Evolutionary conservation across 139 green algal genomes (phyloP).

Genomic region (Chlamydomonas asymmetrica): DNA sequence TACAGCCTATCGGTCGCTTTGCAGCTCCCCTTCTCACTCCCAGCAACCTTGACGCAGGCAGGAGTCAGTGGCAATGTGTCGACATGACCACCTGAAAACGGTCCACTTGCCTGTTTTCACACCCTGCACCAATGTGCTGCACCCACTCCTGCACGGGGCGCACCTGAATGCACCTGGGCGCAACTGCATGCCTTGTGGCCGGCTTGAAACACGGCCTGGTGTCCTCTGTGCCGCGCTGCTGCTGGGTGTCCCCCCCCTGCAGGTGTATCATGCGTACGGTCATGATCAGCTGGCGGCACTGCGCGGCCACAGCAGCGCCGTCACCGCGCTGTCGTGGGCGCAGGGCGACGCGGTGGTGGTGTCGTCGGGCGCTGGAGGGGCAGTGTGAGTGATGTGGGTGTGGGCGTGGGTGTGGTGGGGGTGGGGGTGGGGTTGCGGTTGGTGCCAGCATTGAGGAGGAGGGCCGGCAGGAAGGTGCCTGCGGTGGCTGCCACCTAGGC

Average conservation of each 20-base stretch:
- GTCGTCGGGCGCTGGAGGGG: slow-evolving; percentile 47
- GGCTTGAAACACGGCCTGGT: neutral
- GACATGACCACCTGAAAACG: too few species aligned
- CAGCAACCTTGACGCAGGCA: too few species aligned
- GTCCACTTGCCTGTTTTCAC: too few species aligned
- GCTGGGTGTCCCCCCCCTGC: neutral
- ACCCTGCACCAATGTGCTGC: too few species aligned
- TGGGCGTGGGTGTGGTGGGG: neutral
- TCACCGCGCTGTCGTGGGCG: slow-evolving; percentile 43
- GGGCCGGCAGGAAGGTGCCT: slow-evolving; percentile 33
- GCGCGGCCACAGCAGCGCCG: slow-evolving; percentile 48
- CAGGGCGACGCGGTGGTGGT: slow-evolving; percentile 49
- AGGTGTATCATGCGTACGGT: slow-evolving; percentile 20
- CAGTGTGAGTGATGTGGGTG: slow-evolving; percentile 34
- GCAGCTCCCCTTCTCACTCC: too few species aligned
- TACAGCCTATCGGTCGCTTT: too few species aligned
- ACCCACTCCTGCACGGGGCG: too few species aligned
- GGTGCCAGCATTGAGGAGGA: too few species aligned
- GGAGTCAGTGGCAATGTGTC: too few species aligned
- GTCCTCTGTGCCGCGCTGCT: neutral
- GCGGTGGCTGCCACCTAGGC: neutral
- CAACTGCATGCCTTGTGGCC: neutral
- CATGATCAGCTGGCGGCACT: slow-evolving; percentile 26
- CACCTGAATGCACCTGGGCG: too few species aligned
- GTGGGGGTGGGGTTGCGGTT: slow-evolving; percentile 10